Percentiles rank a stretch among this genome's conserved stretches.
These are phyloP conservation scores for Entelexis paramagnoliae DNA, from an alignment of 1,139 yeast species.

Conservation along the genomic window DNA sequence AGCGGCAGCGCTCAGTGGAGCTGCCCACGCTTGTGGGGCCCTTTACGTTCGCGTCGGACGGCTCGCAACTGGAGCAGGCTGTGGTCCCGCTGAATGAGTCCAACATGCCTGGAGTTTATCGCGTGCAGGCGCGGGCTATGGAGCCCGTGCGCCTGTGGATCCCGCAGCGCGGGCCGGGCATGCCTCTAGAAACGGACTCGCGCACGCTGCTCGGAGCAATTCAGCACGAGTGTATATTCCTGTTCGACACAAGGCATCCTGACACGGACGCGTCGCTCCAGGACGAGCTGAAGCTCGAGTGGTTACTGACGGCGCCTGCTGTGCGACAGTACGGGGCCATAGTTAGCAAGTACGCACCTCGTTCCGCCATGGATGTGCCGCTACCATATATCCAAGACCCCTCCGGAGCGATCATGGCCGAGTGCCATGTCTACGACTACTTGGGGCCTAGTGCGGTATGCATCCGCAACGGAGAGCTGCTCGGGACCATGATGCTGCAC, in stretches of 20 bases:
- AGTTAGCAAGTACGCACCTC: constrained; percentile 9
- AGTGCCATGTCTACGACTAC: constrained; percentile 23
- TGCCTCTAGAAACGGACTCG: constrained; percentile 7
- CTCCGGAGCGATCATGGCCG: constrained; percentile 20
- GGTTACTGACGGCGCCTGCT: constrained; percentile 4
- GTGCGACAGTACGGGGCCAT: constrained; percentile 9
- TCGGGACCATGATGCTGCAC: constrained; percentile 22
- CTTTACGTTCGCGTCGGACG: constrained; percentile 11
- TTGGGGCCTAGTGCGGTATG: constrained; percentile 25
- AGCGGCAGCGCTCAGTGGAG: constrained; percentile 18
- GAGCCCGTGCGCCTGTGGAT: constrained; percentile 15
- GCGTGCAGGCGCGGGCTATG: constrained; percentile 15
- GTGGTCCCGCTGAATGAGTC: constrained; percentile 17
- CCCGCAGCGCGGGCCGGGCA: constrained; percentile 9
- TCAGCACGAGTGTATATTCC: constrained; percentile 15
- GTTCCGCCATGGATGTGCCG: not conserved
- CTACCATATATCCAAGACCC: constrained; percentile 22
- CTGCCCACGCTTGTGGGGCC: constrained; percentile 20
- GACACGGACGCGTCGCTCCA: not conserved
- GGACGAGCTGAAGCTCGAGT: not conserved
- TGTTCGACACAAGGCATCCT: constrained; percentile 16
- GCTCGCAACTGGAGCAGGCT: constrained; percentile 10
- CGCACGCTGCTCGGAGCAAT: constrained; percentile 13
- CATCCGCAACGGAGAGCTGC: constrained; percentile 23
- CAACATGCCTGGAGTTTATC: constrained; percentile 22